A percentile compares a stretch with the other conserved stretches of the same genome.
Evolutionary conservation across 2,329 filamentous ascomycete species (phyloP).

Genomic region (Aspergillus sp.): DNA sequence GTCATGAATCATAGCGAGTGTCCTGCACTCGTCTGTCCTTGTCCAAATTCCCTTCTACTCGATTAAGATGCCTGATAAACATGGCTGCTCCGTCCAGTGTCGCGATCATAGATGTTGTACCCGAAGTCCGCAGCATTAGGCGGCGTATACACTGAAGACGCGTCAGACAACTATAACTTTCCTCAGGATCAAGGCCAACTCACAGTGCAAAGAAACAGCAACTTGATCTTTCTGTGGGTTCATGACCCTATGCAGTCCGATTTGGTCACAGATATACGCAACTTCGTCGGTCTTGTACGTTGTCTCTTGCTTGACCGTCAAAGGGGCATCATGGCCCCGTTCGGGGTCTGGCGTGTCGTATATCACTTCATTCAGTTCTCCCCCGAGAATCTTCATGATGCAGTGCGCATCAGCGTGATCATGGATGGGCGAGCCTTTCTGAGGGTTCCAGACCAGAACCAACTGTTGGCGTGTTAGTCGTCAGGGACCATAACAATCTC

Average conservation of each 20-base stretch:
- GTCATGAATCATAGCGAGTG: neutral
- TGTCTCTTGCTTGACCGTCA: slow-evolving; percentile 28
- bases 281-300: slow-evolving; percentile 31
- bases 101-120: slow-evolving; percentile 34
- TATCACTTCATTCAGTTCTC: slow-evolving; percentile 32
- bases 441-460: slow-evolving; percentile 38
- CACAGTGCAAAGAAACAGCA: slow-evolving; percentile 37
- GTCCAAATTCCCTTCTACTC: neutral
- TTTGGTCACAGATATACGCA: slow-evolving; percentile 36
- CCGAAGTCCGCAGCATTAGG: slow-evolving; percentile 38
- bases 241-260: slow-evolving; percentile 34
- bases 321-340: slow-evolving; percentile 16
- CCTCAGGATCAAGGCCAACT: slow-evolving; percentile 3
- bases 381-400: slow-evolving; percentile 39
- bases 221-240: slow-evolving; percentile 30
- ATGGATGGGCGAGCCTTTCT: slow-evolving; percentile 38
- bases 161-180: neutral
- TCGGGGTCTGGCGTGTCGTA: slow-evolving; percentile 22
- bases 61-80: slow-evolving; percentile 25
- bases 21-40: neutral
- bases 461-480: slow-evolving; percentile 20
- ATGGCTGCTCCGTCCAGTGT: slow-evolving; percentile 29
- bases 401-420: slow-evolving; percentile 41
- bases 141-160: slow-evolving; percentile 31
- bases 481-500: neutral